Conservation (phyloP, 768 basidiomycete genomes). For the Chalciporus sphaerocephalus region DNA sequence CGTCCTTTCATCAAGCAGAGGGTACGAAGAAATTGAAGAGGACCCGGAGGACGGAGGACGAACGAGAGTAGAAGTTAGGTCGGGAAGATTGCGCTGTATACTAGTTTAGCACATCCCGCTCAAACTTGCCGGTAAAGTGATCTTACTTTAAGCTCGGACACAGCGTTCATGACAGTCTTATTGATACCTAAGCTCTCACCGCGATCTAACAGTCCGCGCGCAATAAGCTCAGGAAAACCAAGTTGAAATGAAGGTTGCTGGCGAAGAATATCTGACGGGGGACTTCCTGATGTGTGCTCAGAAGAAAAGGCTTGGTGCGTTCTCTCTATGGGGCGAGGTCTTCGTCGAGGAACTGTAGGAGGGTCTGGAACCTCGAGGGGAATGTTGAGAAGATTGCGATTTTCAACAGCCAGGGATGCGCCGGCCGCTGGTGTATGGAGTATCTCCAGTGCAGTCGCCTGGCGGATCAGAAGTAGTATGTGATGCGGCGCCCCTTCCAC, state of each 20-base stretch:
- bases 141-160: conserved; percentile 70
- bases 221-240: conserved; percentile 66
- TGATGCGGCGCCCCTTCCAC: conserved; percentile 48
- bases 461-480: conserved; percentile 68
- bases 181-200: conserved; percentile 83
- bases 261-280: conserved; percentile 33
- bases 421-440: conserved; percentile 73
- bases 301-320: conserved; percentile 24
- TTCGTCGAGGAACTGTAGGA: conserved; percentile 36
- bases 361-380: conserved; percentile 59
- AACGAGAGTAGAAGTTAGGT: conserved; percentile 65
- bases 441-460: conserved; percentile 76
- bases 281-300: conserved; percentile 16
- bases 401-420: conserved; percentile 76
- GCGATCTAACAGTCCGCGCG: conserved; percentile 67
- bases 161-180: conserved; percentile 75
- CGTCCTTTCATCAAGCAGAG: conserved; percentile 56
- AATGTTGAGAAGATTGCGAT: conserved; percentile 71
- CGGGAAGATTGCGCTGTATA: conserved; percentile 76
- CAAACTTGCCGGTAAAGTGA: background rate
- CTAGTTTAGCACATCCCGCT: conserved; percentile 8
- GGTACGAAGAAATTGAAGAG: conserved; percentile 48
- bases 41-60: conserved; percentile 43
- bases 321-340: conserved; percentile 31
- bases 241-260: conserved; percentile 43